A percentile compares a stretch with the other conserved stretches of the same genome.
Evolutionary conservation across 768 basidiomycete genomes (phyloP).

Genomic region (Auriscalpium vulgare): DNA sequence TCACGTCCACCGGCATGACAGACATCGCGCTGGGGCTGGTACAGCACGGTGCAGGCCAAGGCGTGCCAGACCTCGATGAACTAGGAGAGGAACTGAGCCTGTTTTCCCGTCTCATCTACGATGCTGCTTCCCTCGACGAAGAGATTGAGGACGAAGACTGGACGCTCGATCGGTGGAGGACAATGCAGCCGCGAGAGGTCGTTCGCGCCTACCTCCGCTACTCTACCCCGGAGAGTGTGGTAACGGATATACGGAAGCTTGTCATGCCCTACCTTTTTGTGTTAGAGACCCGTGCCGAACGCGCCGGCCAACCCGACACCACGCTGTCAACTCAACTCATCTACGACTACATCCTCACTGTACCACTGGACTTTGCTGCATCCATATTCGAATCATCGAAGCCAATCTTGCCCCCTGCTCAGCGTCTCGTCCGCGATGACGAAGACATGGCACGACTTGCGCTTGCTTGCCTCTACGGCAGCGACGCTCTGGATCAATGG

Average conservation of each 20-base stretch:
- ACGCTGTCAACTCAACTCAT: conserved; percentile 55
- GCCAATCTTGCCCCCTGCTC: conserved; percentile 64
- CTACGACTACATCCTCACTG: conserved; percentile 62
- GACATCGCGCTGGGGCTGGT: conserved; percentile 72
- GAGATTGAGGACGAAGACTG: conserved; percentile 49
- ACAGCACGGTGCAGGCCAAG: conserved; percentile 81
- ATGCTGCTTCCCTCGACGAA: conserved; percentile 45
- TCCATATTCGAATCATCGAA: conserved; percentile 88
- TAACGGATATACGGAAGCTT: conserved; percentile 61
- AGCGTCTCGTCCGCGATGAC: conserved; percentile 74
- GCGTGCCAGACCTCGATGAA: conserved; percentile 70
- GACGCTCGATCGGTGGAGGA: conserved; percentile 68
- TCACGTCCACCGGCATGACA: conserved; percentile 63
- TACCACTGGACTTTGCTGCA: conserved; percentile 59
- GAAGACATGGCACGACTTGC: conserved; percentile 82
- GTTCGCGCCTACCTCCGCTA: conserved; percentile 69
- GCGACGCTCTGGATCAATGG: conserved; percentile 64
- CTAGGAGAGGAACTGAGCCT: conserved; percentile 89
- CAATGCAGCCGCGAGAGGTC: conserved; percentile 55
- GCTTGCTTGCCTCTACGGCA: conserved; percentile 84
- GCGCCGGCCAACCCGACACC: conserved; percentile 64
- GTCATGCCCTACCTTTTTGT: conserved; percentile 93
- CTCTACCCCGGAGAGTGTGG: conserved; percentile 59
- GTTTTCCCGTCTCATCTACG: conserved; percentile 82
- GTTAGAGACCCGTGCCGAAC: conserved; percentile 81